Evolutionary conservation across 257 asterid species (phyloP).

Genomic region (Hygrophila difformis): DNA sequence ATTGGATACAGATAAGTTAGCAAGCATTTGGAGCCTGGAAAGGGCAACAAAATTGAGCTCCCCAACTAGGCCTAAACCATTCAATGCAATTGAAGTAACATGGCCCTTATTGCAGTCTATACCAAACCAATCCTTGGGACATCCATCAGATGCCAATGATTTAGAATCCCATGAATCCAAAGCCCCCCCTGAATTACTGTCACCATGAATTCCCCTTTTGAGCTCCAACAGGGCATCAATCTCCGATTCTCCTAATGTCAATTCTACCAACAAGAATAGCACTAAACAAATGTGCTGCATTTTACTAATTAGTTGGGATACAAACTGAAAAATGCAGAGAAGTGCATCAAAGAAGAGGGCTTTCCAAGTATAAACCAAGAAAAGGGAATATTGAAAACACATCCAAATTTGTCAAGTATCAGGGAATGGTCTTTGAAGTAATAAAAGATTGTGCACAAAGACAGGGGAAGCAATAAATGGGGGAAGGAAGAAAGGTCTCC

Average conservation of each 20-base stretch:
- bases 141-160: slow-evolving; percentile 56
- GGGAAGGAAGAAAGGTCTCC: slow-evolving; percentile 12
- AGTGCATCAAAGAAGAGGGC: neutral
- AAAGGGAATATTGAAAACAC: too few relatives aligned
- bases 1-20: slow-evolving; percentile 47
- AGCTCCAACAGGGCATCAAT: slow-evolving; percentile 49
- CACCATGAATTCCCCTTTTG: slow-evolving; percentile 55
- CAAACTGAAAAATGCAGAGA: neutral
- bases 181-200: slow-evolving; percentile 38
- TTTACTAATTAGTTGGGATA: too few relatives aligned
- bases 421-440: neutral
- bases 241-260: slow-evolving; percentile 42
- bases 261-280: slow-evolving; percentile 31
- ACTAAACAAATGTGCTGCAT: slow-evolving; percentile 43
- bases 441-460: slow-evolving; percentile 1
- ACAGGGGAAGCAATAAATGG: slow-evolving; percentile 2
- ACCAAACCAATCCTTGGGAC: slow-evolving; percentile 73
- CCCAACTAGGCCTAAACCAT: slow-evolving; percentile 49
- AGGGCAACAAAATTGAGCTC: slow-evolving; percentile 42
- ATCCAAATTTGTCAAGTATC: too few relatives aligned
- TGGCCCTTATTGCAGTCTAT: slow-evolving; percentile 45
- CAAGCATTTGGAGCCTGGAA: slow-evolving; percentile 49
- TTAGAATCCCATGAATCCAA: slow-evolving; percentile 77
- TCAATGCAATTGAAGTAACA: slow-evolving; percentile 52
- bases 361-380: slow-evolving; percentile 3